A percentile compares a stretch with the other conserved stretches of the same genome.
phyloP scores from a whole-genome alignment of 116 monocot species.

The Trichopus zeylanicus region DNA sequence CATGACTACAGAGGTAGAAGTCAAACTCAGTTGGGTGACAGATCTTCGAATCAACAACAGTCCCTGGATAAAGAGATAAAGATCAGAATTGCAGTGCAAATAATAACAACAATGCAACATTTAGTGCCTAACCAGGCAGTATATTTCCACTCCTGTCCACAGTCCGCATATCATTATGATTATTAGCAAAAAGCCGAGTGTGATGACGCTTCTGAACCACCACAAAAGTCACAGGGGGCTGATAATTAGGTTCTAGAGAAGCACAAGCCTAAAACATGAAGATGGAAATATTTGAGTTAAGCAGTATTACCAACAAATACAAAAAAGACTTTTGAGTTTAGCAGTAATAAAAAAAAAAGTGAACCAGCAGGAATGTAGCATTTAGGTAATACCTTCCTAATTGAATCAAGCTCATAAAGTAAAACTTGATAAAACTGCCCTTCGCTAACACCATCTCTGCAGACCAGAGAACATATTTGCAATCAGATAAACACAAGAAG shows the following conservation, averaged over 20 bases:
- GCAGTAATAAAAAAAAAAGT: neutral
- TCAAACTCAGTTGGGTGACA: slow-evolving; percentile 94
- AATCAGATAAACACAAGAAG: neutral
- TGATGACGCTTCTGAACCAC: slow-evolving; percentile 98
- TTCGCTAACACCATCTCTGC: slow-evolving; percentile 93
- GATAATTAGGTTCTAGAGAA: slow-evolving; percentile 75
- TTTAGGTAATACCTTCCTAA: slow-evolving; percentile 70
- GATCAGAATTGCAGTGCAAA: neutral
- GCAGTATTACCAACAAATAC: neutral
- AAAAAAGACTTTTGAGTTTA: neutral
- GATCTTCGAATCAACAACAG: slow-evolving; percentile 85
- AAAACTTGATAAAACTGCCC: slow-evolving; percentile 94
- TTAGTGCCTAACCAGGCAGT: slow-evolving; percentile 34
- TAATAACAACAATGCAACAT: neutral
- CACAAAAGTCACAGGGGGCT: slow-evolving; percentile 91
- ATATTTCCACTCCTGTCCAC: slow-evolving; percentile 81
- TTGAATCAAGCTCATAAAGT: slow-evolving; percentile 80
- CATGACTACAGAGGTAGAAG: slow-evolving; percentile 87
- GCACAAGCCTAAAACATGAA: slow-evolving; percentile 55
- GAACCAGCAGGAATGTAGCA: neutral
- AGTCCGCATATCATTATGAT: slow-evolving; percentile 44
- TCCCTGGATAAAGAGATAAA: slow-evolving; percentile 29
- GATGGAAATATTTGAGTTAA: neutral
- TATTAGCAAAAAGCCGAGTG: slow-evolving; percentile 75
- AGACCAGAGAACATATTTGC: slow-evolving; percentile 3